phyloP scores from a whole-genome alignment of 306 rosid genomes.

The Inga oerstediana region DNA sequence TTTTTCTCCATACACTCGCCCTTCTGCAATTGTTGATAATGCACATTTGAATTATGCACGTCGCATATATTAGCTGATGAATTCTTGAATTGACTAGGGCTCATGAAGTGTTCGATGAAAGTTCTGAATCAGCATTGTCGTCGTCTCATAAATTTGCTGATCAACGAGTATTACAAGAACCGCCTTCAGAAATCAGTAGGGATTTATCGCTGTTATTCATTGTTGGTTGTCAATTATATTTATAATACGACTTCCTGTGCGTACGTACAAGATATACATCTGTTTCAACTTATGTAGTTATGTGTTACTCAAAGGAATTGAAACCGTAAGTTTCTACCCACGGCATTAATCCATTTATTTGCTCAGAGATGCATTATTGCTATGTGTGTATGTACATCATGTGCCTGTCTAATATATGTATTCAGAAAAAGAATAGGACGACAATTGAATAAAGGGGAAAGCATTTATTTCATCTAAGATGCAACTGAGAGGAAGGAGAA shows the following conservation, averaged over 20 bases:
- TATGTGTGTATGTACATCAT: constrained; percentile 37
- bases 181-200: background rate
- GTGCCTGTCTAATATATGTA: constrained; percentile 32
- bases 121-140: constrained; percentile 24
- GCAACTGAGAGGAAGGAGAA: constrained; percentile 48
- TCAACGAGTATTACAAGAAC: background rate
- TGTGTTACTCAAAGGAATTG: constrained; percentile 38
- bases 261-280: constrained; percentile 34
- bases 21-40: background rate
- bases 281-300: background rate
- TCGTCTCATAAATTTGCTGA: background rate
- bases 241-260: constrained; percentile 21
- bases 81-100: background rate
- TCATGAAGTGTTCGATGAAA: constrained; percentile 42
- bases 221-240: background rate
- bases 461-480: constrained; percentile 17
- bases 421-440: background rate
- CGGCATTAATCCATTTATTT: background rate
- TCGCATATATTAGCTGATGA: background rate
- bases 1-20: background rate
- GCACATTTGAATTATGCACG: background rate
- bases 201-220: background rate
- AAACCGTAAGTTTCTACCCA: constrained; percentile 27
- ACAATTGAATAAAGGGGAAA: background rate
- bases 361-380: constrained; percentile 23